Base-by-base conservation (phyloP, 2,329 filamentous ascomycete genomes). In the Aspergillus sergii region DNA sequence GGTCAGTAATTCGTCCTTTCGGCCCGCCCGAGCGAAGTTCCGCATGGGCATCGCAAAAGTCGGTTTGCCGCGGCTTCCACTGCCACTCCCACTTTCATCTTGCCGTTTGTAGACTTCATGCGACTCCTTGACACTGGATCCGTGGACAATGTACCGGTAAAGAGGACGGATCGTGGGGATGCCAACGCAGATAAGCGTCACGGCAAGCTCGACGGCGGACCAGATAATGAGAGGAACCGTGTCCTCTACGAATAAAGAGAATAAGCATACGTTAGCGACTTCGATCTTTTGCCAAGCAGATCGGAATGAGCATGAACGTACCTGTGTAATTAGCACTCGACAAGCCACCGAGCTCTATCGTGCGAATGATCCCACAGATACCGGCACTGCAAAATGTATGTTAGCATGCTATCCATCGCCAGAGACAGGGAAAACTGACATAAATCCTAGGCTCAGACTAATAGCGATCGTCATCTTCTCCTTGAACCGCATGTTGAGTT, bases 381-480 rank as follows among this genome's bases (percentile, higher is more conserved):
- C 67, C 63, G 23, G 66, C 64, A 45, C 64, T 67, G 34, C 21
- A 45, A 28, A 4, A n/a, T 10, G 21, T 6, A 14, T n/a, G 48
- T n/a, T 46, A 32, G n/a, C 14, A 50, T n/a, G n/a, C 26, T 6
- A 26, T 23, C 9, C 19, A 32, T 32, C 8, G 7, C 46, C 32
- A 59, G 53, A 54, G 19, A n/a, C n/a, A 19, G 2, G 8, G 19
- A 39, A n/a, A 23, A 63, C 67, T 8, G 23, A 74, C 69, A 77
- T 72, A 9, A 76, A 65, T 12, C 75, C 77, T 36, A 80, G 69
- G 56, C 77, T 79, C 68, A 80, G 73, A 14, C 75, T 76, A 11
- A 74, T 59, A 1, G 73, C 74, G 11, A 80, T 74, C 4, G 75
- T 72, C 26, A 78, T 68, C 59, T 79, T 80, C 28, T 79, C 78